Evolutionary conservation across 345 rosid genomes (phyloP).

Genomic region (sweet orange (Citrus sinensis)): DVS_A1.0 CM039165.1:22264501-22265000

Average conservation of each 20-base stretch:
- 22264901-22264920: not conserved
- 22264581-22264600: slow-evolving; percentile 58
- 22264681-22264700: not conserved
- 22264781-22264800: not conserved
- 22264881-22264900: not conserved
- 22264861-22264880: not conserved
- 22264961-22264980: not conserved
- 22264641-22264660: slow-evolving; percentile 62
- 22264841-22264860: not conserved
- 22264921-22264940: not conserved
- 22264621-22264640: slow-evolving; percentile 47
- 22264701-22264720: not conserved
- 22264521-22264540: slow-evolving; percentile 83
- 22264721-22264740: too few species aligned
- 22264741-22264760: not conserved
- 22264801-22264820: not conserved
- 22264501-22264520: not conserved
- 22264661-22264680: not conserved
- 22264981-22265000: not conserved
- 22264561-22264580: slow-evolving; percentile 62
- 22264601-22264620: slow-evolving; percentile 73
- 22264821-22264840: not conserved
- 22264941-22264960: not conserved
- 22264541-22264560: slow-evolving; percentile 84
- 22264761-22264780: not conserved